These are phyloP conservation scores for Cylindrotheca closterium DNA, from an alignment of 108 stramenopile species.

Conservation along the genomic window DNA sequence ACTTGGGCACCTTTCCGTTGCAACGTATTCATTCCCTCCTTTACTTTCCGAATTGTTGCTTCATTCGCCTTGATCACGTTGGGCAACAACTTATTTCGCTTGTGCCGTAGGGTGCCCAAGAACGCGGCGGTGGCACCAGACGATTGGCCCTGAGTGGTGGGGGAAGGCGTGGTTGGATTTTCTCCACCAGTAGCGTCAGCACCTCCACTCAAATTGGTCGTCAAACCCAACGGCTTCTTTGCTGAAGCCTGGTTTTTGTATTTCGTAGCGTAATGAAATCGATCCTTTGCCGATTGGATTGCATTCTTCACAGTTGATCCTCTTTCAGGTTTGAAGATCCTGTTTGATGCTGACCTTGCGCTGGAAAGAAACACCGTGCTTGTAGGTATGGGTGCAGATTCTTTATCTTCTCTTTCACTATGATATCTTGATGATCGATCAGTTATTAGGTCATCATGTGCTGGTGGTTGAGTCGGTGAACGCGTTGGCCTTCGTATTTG, in stretches of 20 bases:
- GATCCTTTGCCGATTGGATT: not conserved
- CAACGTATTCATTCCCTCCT: not conserved
- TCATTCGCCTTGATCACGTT: not conserved
- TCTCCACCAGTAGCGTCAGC: not conserved
- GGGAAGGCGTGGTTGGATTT: not conserved
- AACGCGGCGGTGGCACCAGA: not conserved
- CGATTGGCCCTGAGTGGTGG: not conserved
- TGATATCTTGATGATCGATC: not conserved
- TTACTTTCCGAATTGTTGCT: not conserved
- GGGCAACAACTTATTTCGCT: not conserved
- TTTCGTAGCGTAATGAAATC: not conserved
- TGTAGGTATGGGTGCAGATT: not conserved
- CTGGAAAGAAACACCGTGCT: not conserved
- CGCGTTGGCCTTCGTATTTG: too few species aligned
- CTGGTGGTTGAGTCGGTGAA: too few species aligned
- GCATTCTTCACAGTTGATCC: not conserved
- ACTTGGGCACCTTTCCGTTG: slow-evolving; percentile 12
- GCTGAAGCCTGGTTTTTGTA: not conserved
- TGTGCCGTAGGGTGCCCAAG: not conserved
- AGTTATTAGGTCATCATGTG: too few species aligned
- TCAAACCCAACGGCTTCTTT: not conserved
- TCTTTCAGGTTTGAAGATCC: not conserved
- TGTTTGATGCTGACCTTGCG: not conserved
- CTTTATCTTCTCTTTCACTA: not conserved
- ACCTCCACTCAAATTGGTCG: slow-evolving; percentile 14